phyloP scores from a whole-genome alignment of 176 grass and related monocot genomes.

The Puccinellia tenuiflora region DNA sequence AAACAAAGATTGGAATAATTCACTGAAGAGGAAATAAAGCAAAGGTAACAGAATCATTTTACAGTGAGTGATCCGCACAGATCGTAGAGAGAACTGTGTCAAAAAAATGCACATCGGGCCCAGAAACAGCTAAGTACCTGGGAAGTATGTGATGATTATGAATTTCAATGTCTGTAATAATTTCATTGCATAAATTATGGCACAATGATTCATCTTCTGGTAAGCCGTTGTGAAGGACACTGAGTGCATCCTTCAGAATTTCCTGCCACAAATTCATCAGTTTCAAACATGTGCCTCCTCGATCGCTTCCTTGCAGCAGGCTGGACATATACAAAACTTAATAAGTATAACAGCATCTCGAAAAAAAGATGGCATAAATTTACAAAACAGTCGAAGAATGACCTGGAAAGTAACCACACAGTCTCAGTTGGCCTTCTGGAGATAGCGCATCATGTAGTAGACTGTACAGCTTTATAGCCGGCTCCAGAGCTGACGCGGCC shows the following conservation, averaged over 20 bases:
- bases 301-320: conserved; percentile 86
- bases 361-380: conserved; percentile 12
- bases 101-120: not conserved
- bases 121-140: too few relatives aligned
- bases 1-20: conserved; percentile 11
- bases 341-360: not conserved
- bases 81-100: not conserved
- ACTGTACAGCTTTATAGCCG: conserved; percentile 87
- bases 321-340: conserved; percentile 36
- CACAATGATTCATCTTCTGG: conserved; percentile 91
- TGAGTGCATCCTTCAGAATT: conserved; percentile 73
- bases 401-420: conserved; percentile 99
- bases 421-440: conserved; percentile 87
- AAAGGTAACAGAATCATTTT: not conserved
- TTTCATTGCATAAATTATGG: conserved; percentile 80
- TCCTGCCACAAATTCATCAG: conserved; percentile 72
- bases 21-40: not conserved
- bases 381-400: conserved; percentile 16
- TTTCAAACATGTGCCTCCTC: conserved; percentile 83
- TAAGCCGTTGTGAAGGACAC: conserved; percentile 75
- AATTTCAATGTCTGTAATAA: conserved; percentile 98
- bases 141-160: conserved; percentile 96
- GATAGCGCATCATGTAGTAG: conserved; percentile 93
- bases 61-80: not conserved
- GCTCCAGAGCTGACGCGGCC: conserved; percentile 66